These are phyloP conservation scores for Gynandropsis gynandra DNA, from an alignment of 345 rosid species.

Conservation along the genomic window DNA sequence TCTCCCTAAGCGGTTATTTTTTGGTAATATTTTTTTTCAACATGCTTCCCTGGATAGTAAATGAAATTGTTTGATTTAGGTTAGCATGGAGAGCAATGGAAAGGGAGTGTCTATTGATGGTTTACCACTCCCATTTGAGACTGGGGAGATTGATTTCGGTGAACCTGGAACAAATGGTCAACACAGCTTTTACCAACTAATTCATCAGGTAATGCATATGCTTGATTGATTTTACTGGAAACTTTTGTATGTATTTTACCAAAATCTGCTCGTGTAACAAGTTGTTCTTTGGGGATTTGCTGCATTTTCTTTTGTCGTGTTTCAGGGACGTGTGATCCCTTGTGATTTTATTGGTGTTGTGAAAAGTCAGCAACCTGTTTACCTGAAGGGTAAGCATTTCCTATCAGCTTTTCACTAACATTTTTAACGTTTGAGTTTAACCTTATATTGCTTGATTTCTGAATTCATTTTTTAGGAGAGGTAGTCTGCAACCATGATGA, in stretches of 20 bases:
- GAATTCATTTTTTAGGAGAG: constrained; percentile 50
- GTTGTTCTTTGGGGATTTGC: background rate
- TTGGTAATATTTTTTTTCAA: background rate
- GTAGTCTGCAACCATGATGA: constrained; percentile 93
- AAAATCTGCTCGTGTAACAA: constrained; percentile 2
- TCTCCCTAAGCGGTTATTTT: background rate
- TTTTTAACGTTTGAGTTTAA: background rate
- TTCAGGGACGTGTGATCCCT: constrained; percentile 88
- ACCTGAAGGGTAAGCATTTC: constrained; percentile 55
- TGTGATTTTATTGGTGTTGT: constrained; percentile 85
- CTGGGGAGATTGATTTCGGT: constrained; percentile 98
- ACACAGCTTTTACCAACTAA: constrained; percentile 98
- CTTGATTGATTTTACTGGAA: background rate
- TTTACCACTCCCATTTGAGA: constrained; percentile 66
- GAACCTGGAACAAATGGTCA: constrained; percentile 99
- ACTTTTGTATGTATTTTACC: background rate
- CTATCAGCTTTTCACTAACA: background rate
- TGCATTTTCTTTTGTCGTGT: constrained; percentile 2
- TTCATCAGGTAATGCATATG: constrained; percentile 68
- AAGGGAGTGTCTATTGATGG: constrained; percentile 97
- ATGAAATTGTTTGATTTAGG: constrained; percentile 33
- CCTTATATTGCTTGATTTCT: background rate
- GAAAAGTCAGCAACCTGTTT: constrained; percentile 93
- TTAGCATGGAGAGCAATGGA: constrained; percentile 99
- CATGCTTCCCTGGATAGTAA: constrained; percentile 5